phyloP scores from a whole-genome alignment of 1,139 yeast genomes.

The Suhomyces chickasaworum region DNA sequence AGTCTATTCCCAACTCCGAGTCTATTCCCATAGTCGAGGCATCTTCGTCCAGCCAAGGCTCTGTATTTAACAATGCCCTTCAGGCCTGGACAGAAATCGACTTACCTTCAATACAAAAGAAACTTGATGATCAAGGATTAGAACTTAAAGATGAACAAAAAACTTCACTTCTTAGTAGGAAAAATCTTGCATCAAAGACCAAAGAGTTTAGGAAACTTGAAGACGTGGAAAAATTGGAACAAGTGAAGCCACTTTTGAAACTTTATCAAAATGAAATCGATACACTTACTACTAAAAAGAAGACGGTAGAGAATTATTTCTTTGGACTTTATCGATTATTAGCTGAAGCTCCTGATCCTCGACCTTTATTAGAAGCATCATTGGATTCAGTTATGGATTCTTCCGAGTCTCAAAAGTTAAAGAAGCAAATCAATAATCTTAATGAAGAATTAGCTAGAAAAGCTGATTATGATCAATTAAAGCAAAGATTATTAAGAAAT shows the following conservation, averaged over 20 bases:
- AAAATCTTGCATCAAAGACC: slow-evolving; percentile 76
- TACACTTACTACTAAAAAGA: slow-evolving; percentile 72
- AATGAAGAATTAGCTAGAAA: slow-evolving; percentile 62
- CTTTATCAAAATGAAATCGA: slow-evolving; percentile 89
- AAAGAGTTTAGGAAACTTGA: slow-evolving; percentile 76
- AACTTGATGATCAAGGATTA: slow-evolving; percentile 73
- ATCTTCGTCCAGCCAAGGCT: slow-evolving; percentile 10
- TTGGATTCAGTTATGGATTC: slow-evolving; percentile 65
- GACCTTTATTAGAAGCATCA: slow-evolving; percentile 73
- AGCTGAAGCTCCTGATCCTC: slow-evolving; percentile 93
- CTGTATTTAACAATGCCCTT: slow-evolving; percentile 52
- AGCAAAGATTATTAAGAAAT: slow-evolving; percentile 56
- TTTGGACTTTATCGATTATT: slow-evolving; percentile 72
- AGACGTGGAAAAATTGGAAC: slow-evolving; percentile 64
- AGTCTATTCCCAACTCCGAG: slow-evolving; percentile 2
- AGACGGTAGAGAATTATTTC: slow-evolving; percentile 70
- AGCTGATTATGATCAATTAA: slow-evolving; percentile 80
- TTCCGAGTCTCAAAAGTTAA: slow-evolving; percentile 55
- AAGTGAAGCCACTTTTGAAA: slow-evolving; percentile 70
- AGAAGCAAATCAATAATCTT: slow-evolving; percentile 55
- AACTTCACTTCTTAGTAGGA: slow-evolving; percentile 65
- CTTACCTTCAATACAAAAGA: slow-evolving; percentile 65
- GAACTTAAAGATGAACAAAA: slow-evolving; percentile 73
- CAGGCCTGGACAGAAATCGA: slow-evolving; percentile 78
- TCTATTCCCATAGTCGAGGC: slow-evolving; percentile 3